Base-by-base conservation (phyloP, 805 yeast genomes). In the Cyberlindnera xylosilytica region DNA sequence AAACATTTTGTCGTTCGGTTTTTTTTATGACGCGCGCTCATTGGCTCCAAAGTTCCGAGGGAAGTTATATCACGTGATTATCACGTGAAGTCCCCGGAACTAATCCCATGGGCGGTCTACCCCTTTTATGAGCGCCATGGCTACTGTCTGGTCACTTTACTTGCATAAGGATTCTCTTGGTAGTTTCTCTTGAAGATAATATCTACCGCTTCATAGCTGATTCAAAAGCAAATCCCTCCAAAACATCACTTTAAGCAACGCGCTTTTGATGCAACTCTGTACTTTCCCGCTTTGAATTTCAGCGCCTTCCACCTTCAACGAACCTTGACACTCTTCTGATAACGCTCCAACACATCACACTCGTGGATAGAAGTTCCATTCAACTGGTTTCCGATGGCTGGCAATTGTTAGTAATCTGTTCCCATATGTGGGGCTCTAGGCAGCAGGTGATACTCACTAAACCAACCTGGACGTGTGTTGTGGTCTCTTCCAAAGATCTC, bases 401-500 rank as follows among this genome's bases (percentile, higher is more conserved):
- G 18, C 12, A n/a, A 5, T 26, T 26, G 29, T 26, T 26, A 26
- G 29, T 26, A 26, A 5, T 13, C 29, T 26, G n/a, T n/a, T n/a
- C n/a, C n/a, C n/a, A n/a, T n/a, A n/a, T n/a, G n/a, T n/a, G 29
- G n/a, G 29, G 15, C 11, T 33, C 11, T 33, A 19, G 10, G 23
- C 22, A 18, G 22, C 11, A 19, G 12, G 34, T 10, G 10, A 11
- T 17, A 19, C 15, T 15, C 22, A 47, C 51, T 87, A 40, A 90
- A 66, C 97, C 98, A 91, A 0, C 97, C 97, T 0, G 88, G 85
- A 28, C 97, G 72, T 1, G 83, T 71, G 56, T 91, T 90, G 56
- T 87, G 91, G 50, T 81, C 84, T 43, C 95, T 73, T 5, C 97
- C 97, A 64, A 90, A 90, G 2, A 91, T 78, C 61, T 91, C 97